Evolutionary conservation across 163 green algal genomes (phyloP), one percentile per base, ranked within the genome.

Genomic region (Smithsoniella earleae): DNA sequence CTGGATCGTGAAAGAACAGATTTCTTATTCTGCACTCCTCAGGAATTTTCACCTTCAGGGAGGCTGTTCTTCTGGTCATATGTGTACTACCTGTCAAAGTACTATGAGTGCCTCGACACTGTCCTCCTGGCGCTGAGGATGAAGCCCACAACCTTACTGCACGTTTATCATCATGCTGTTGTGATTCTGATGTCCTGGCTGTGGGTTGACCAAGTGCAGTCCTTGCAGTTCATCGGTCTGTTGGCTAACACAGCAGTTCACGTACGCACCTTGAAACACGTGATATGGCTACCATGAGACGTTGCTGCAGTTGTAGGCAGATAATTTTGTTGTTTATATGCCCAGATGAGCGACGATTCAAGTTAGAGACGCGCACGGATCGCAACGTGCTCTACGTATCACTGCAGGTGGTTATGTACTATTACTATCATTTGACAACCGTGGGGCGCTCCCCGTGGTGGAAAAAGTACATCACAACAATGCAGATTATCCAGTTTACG

Each of bases 401-500:
- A n/a, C n/a, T 86, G 6, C 82, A 87, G 64, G 77, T 86, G 2
- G 65, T 86, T 49, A 88, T 88, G 82, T 88, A 88, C 73, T 80
- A 54, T n/a, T 88, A 88, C 74, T 88, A 85, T 74, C 77, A 77
- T 34, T 43, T 76, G 36, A 75, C 27, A 38, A 46, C 46, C 0
- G 27, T 80, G 2, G 49, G 64, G 10, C 25, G 33, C 25, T 31
- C 13, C n/a, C 76, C 79, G 25, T 34, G 18, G 38, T 81, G 79
- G 76, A 84, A 84, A 28, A 81, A 78, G 80, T 75, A 80, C 55
- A 73, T 82, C 20, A 83, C 73, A 28, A 54, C 66, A 8, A 46
- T 44, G 34, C 78, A 83, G 77, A 82, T 86, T 13, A 49, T 80
- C 20, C 83, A 88, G 77, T 88, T 88, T 74, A 62, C 82, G 3